Evolutionary conservation across 176 grass and related monocot genomes (phyloP).

Genomic region (Juncus effusus): DNA sequence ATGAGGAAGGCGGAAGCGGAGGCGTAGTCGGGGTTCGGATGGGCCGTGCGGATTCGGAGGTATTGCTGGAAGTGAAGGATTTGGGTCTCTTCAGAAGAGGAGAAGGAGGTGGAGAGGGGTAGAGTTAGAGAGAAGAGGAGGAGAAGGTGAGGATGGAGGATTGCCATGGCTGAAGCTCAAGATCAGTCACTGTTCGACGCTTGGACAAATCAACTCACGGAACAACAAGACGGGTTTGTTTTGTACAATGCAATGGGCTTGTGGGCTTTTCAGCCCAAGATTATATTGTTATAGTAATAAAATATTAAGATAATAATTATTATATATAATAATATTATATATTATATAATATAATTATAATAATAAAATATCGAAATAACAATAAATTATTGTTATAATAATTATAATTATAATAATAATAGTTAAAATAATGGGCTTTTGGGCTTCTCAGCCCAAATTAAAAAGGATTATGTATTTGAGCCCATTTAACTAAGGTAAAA

Average conservation of each 20-base stretch:
- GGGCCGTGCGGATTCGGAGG: slow-evolving; percentile 67
- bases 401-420: too few relatives aligned
- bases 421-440: too few relatives aligned
- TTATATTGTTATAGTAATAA: too few relatives aligned
- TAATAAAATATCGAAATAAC: background rate
- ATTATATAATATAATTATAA: too few relatives aligned
- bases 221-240: background rate
- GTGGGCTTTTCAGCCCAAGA: background rate
- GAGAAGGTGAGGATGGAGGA: background rate
- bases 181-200: background rate
- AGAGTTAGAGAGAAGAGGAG: slow-evolving; percentile 15
- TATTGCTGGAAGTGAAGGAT: slow-evolving; percentile 61
- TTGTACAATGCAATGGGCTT: background rate
- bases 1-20: slow-evolving; percentile 61
- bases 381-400: too few relatives aligned
- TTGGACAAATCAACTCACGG: background rate
- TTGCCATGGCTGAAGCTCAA: slow-evolving; percentile 6
- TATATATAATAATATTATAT: too few relatives aligned
- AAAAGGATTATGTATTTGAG: too few relatives aligned
- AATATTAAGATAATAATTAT: too few relatives aligned
- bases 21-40: slow-evolving; percentile 70
- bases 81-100: slow-evolving; percentile 53
- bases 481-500: too few relatives aligned
- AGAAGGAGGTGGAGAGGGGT: background rate
- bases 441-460: too few relatives aligned